phyloP scores from a whole-genome alignment of 805 yeast species.

The Kluyveromyces aestuarii region DNA sequence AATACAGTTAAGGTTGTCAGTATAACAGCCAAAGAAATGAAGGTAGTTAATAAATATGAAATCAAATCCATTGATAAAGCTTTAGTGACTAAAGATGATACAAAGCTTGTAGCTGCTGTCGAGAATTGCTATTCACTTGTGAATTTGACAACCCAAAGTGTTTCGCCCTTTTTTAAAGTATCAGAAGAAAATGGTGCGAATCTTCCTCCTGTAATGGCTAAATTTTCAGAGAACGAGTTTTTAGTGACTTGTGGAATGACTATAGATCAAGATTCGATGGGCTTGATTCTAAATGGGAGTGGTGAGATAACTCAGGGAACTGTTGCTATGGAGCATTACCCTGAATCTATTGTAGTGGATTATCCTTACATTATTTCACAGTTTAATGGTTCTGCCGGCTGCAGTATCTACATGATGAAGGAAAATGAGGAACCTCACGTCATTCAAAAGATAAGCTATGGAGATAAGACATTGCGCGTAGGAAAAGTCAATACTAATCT shows the following conservation, averaged over 20 bases:
- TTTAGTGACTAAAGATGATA: slow-evolving; percentile 8
- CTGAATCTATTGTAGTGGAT: slow-evolving; percentile 12
- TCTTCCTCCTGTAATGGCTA: slow-evolving; percentile 18
- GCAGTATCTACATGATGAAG: slow-evolving; percentile 8
- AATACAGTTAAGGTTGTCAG: slow-evolving; percentile 9
- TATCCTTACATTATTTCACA: slow-evolving; percentile 20
- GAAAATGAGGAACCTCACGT: slow-evolving; percentile 12
- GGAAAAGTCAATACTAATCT: neutral
- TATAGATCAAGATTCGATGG: slow-evolving; percentile 21
- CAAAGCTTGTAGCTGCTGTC: slow-evolving; percentile 14
- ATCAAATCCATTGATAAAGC: slow-evolving; percentile 11
- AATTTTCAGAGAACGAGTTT: slow-evolving; percentile 13
- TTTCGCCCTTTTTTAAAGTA: slow-evolving; percentile 20
- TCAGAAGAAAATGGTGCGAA: slow-evolving; percentile 15
- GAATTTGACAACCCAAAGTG: slow-evolving; percentile 10
- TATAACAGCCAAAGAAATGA: slow-evolving; percentile 8
- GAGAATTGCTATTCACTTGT: slow-evolving; percentile 19
- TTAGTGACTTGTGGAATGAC: slow-evolving; percentile 24
- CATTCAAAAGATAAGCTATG: slow-evolving; percentile 9
- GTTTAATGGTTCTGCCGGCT: slow-evolving; percentile 6
- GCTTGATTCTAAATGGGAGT: slow-evolving; percentile 19
- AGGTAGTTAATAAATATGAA: slow-evolving; percentile 7
- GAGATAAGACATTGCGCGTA: neutral
- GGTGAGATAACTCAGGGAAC: slow-evolving; percentile 28
- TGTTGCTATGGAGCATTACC: slow-evolving; percentile 21